Evolutionary conservation across 2,329 filamentous ascomycete species (phyloP).

Genomic region (Pseudocercospora macadamiae): DNA sequence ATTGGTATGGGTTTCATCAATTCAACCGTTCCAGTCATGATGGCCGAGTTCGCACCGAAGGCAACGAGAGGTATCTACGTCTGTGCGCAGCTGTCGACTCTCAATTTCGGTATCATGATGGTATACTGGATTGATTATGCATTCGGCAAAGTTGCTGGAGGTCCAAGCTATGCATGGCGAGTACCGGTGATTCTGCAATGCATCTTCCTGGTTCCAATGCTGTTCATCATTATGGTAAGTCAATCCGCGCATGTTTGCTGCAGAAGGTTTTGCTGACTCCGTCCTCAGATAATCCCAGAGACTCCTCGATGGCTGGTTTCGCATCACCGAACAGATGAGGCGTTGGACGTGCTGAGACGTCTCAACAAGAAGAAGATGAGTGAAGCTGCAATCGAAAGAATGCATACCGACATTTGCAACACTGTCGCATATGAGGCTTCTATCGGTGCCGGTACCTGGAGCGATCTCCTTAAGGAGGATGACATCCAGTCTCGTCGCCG

Average conservation of each 20-base stretch:
- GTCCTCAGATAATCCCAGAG: slow-evolving; percentile 50
- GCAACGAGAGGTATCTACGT: slow-evolving; percentile 43
- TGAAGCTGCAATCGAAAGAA: slow-evolving; percentile 28
- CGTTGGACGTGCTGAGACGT: slow-evolving; percentile 38
- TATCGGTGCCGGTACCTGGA: slow-evolving; percentile 44
- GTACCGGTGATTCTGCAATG: slow-evolving; percentile 49
- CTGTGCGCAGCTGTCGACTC: slow-evolving; percentile 52
- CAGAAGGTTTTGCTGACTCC: too few relatives aligned
- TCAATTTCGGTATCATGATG: slow-evolving; percentile 52
- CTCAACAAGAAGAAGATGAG: slow-evolving; percentile 34
- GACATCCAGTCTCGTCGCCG: slow-evolving; percentile 33
- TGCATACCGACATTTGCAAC: slow-evolving; percentile 33
- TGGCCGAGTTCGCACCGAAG: slow-evolving; percentile 46
- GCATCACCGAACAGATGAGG: slow-evolving; percentile 44
- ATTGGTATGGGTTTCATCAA: slow-evolving; percentile 51
- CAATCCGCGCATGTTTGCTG: too few relatives aligned
- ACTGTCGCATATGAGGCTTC: slow-evolving; percentile 33
- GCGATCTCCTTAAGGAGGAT: slow-evolving; percentile 35
- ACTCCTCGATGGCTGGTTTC: slow-evolving; percentile 50
- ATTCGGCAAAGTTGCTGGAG: slow-evolving; percentile 37
- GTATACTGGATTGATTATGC: slow-evolving; percentile 54
- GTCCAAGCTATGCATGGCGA: slow-evolving; percentile 44
- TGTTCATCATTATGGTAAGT: slow-evolving; percentile 41
- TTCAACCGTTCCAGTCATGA: slow-evolving; percentile 49
- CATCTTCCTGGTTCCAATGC: slow-evolving; percentile 46